Evolutionary conservation across 495 filamentous ascomycete genomes (phyloP).

Genomic region (Podospora pseudopauciseta): DNA sequence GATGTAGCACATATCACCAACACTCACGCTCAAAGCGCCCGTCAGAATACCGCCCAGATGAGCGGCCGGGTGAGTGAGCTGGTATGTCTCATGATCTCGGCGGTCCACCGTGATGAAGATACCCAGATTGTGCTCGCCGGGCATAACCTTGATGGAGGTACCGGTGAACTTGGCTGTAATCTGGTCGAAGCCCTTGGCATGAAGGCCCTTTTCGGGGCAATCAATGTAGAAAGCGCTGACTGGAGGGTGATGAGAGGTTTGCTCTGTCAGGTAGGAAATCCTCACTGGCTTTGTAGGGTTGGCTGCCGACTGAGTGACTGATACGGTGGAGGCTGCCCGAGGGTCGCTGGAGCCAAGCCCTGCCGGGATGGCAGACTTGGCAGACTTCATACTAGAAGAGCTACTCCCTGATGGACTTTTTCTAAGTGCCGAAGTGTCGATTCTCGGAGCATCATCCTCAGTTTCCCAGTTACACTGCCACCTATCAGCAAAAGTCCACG

Average conservation of each 20-base stretch:
- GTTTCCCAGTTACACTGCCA: constrained; percentile 88
- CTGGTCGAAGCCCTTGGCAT: constrained; percentile 89
- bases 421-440: constrained; percentile 41
- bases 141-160: constrained; percentile 84
- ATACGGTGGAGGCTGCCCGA: constrained; percentile 41
- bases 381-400: constrained; percentile 49
- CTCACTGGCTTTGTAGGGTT: constrained; percentile 56
- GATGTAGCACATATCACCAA: constrained; percentile 81
- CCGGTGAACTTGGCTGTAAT: constrained; percentile 97
- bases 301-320: constrained; percentile 38
- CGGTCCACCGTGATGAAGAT: constrained; percentile 87
- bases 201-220: constrained; percentile 86
- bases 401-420: constrained; percentile 37
- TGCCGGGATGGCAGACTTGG: constrained; percentile 27
- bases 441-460: constrained; percentile 58
- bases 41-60: constrained; percentile 84
- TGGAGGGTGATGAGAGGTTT: constrained; percentile 97
- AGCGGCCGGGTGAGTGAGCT: constrained; percentile 90
- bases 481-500: constrained; percentile 11
- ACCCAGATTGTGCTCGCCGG: constrained; percentile 88
- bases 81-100: constrained; percentile 83
- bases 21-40: constrained; percentile 77
- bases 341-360: constrained; percentile 32
- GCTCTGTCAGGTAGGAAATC: constrained; percentile 91
- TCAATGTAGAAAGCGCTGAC: constrained; percentile 95